Evolutionary conservation across 371 early-diverging fungal genomes (phyloP).

Genomic region (Lichtheimia hyalospora): DNA sequence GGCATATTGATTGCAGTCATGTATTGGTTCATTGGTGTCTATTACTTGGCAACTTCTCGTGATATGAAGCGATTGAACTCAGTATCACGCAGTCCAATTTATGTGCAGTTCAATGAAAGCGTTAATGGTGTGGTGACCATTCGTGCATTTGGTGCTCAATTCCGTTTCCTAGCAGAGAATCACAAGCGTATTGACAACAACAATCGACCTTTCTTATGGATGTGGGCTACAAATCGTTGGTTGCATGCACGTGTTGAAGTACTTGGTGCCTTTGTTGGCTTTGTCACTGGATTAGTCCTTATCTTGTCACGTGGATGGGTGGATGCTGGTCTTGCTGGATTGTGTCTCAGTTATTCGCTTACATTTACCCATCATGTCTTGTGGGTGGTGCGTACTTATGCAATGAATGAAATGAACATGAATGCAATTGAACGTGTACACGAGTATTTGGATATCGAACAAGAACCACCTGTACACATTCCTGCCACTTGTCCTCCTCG

Average conservation of each 20-base stretch:
- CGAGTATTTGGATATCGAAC: constrained; percentile 71
- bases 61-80: constrained; percentile 90
- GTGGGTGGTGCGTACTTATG: constrained; percentile 80
- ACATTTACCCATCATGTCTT: constrained; percentile 70
- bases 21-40: constrained; percentile 50
- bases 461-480: constrained; percentile 64
- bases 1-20: constrained; percentile 49
- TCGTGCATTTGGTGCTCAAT: constrained; percentile 72
- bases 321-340: constrained; percentile 77
- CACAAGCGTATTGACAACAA: constrained; percentile 62
- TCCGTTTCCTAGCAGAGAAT: constrained; percentile 61
- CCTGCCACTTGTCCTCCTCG: constrained; percentile 48
- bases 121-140: constrained; percentile 77
- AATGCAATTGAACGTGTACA: constrained; percentile 74
- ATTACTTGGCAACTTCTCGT: constrained; percentile 76
- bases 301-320: constrained; percentile 49
- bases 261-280: constrained; percentile 69
- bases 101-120: constrained; percentile 74
- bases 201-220: constrained; percentile 78
- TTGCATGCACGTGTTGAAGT: constrained; percentile 80
- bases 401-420: constrained; percentile 84
- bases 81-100: constrained; percentile 78
- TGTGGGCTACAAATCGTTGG: constrained; percentile 92
- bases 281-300: constrained; percentile 66
- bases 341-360: constrained; percentile 73